Base-by-base conservation (phyloP, 805 yeast genomes). In the Yarrowia sp. region DNA sequence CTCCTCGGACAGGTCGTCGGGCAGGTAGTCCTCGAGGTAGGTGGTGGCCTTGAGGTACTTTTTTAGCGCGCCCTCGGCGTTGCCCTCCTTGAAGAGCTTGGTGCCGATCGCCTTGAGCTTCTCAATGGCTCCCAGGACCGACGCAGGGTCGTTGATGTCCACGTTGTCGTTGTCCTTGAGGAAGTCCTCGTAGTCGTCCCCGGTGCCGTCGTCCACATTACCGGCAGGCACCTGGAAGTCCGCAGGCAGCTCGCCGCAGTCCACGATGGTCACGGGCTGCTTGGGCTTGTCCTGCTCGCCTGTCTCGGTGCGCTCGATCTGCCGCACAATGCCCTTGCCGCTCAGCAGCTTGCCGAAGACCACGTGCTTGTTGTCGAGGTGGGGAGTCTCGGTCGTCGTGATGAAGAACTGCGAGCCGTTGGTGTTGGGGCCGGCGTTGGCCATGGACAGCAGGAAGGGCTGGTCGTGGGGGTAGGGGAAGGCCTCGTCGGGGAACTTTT, bases 331-430 rank as follows among this genome's bases (percentile, higher is more conserved):
- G 7, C 90, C 83, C 72, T 89, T 92, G 39, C 97, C 97, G 49
- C 66, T 83, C 55, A 93, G 75, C 36, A 94, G 91, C 73, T 88
- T 84, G 65, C 99, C 99, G 72, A 94, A 94, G 2, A 94, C 98
- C 59, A 92, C 97, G 73, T 94, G 99, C 74, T 93, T 93, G 24
- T 93, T 96, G 72, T 94, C 93, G 67, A 94, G 81, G 74, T 93
- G 98, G 6, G 98, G 97, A 1, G 97, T 90, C 41, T 90, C 85
- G 2, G 84, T 94, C 2, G 97, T 90, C 25, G 99, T 93, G 69
- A 93, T 85, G 74, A 93, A 93, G 69, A 90, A 94, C 75, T 93
- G 98, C 2, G 97, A 90, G 0, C 98, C 98, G 71, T 94, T 94
- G 53, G 98, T 93, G 73, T 86, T 84, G 63, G 96, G 91, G 16